Base-by-base conservation (phyloP, 768 basidiomycete genomes). In the Leucocoprinus birnbaumii region DNA sequence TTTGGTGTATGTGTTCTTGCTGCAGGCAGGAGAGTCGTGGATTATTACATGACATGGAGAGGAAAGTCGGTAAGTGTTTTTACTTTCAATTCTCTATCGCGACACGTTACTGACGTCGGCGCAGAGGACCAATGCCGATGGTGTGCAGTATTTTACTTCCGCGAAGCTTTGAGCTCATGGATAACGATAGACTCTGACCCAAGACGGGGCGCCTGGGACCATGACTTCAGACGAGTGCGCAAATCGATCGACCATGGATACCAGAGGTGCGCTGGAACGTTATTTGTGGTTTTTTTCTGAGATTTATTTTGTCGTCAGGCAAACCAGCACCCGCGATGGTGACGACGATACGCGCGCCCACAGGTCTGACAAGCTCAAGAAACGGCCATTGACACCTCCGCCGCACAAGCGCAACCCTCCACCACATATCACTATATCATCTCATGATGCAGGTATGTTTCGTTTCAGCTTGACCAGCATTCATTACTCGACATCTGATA, bases 31-130 rank as follows among this genome's bases (percentile, higher is more conserved):
- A 76, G 72, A 58, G 71, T 71, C 37, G 71, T 79, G 31, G 77
- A 81, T 61, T 80, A 77, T 62, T 79, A 79, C 58, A 75, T 78
- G 74, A 73, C 75, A 26, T 80, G 78, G 78, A 68, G 70, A 58
- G 71, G 73, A 13, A 70, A 73, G 63, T 70, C 65, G 48, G 77
- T 77, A 45, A 48, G 73, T 57, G 61, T 22, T 46, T 26, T 44
- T 19, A 54, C 26, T 51, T 22, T 21, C 46, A 25, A 7, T 56
- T n/a, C 34, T 27, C 41, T 11, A 34, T 50, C 21, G 3, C 5
- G 46, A 47, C 31, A 53, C 24, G 26, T 42, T 46, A 26, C 34
- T 38, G 47, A 19, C 22, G 38, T 21, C 44, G 22, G 25, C 53
- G 24, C 44, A 69, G 67, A 65, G 63, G 44, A 40, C 52, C 6